A percentile compares a stretch with the other conserved stretches of the same genome.
phyloP scores from a whole-genome alignment of 805 yeast species.

The Candida schatavii region DNA sequence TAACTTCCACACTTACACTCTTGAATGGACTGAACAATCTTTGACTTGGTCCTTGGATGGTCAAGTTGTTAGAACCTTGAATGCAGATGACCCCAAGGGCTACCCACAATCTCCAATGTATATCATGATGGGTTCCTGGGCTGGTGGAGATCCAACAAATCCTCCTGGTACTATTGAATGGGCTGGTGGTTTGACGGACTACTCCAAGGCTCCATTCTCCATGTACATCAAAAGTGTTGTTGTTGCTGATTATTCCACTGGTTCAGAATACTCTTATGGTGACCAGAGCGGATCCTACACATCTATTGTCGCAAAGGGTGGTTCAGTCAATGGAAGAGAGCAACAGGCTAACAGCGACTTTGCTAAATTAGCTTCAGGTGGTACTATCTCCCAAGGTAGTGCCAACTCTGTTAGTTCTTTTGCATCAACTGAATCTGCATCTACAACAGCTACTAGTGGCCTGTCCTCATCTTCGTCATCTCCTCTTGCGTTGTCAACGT shows the following conservation, averaged over 20 bases:
- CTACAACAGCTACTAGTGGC: conserved; percentile 6
- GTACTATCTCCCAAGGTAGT: conserved; percentile 13
- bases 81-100: conserved; percentile 55
- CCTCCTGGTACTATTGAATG: conserved; percentile 70
- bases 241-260: conserved; percentile 71
- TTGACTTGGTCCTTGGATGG: conserved; percentile 78
- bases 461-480: conserved; percentile 7
- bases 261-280: conserved; percentile 52
- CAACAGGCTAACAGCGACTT: conserved; percentile 36
- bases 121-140: conserved; percentile 70
- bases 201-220: conserved; percentile 61
- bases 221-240: conserved; percentile 59
- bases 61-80: conserved; percentile 58
- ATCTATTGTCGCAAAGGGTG: conserved; percentile 56
- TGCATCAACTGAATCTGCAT: conserved; percentile 10
- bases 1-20: conserved; percentile 69
- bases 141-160: conserved; percentile 73
- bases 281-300: conserved; percentile 58
- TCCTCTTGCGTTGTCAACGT: conserved; percentile 4
- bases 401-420: neutral
- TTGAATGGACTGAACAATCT: conserved; percentile 75
- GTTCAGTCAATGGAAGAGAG: conserved; percentile 60
- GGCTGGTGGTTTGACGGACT: conserved; percentile 79
- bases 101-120: conserved; percentile 93
- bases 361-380: conserved; percentile 32